These are phyloP conservation scores for Ceratobasidium sp. DNA, from an alignment of 1,284 basidiomycete species.

Conservation along the genomic window DNA sequence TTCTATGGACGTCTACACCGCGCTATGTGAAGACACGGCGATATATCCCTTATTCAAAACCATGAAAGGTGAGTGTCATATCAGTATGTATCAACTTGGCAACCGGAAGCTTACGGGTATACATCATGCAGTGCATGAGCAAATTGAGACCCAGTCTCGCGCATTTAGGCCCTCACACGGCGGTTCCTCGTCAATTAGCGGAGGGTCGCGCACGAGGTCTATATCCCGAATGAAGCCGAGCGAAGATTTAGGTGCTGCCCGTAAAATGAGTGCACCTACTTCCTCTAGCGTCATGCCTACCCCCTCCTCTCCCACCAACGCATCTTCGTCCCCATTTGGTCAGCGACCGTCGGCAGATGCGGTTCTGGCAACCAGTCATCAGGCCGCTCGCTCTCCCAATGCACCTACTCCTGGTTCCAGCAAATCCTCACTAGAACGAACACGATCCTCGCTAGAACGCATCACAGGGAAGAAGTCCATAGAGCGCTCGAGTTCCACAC, in stretches of 20 bases:
- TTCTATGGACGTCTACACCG: constrained; percentile 79
- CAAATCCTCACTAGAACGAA: constrained; percentile 34
- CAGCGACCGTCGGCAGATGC: constrained; percentile 37
- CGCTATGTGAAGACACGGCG: constrained; percentile 83
- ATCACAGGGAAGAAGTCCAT: constrained; percentile 32
- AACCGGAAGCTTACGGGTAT: constrained; percentile 13
- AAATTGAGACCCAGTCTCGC: constrained; percentile 65
- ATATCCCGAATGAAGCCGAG: constrained; percentile 45
- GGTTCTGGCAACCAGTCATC: not conserved
- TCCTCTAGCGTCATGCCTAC: constrained; percentile 27
- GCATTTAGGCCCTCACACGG: constrained; percentile 32
- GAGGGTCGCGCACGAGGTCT: constrained; percentile 18
- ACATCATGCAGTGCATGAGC: constrained; percentile 65
- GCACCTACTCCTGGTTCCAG: constrained; percentile 9
- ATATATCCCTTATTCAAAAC: constrained; percentile 81
- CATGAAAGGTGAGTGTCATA: constrained; percentile 71
- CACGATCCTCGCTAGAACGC: constrained; percentile 19
- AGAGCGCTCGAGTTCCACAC: constrained; percentile 3
- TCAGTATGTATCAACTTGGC: constrained; percentile 16
- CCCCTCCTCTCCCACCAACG: not conserved
- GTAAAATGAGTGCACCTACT: constrained; percentile 48
- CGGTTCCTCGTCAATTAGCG: constrained; percentile 34
- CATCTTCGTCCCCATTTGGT: constrained; percentile 13
- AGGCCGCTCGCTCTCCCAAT: not conserved
- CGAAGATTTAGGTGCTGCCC: constrained; percentile 72